A percentile compares a stretch with the other conserved stretches of the same genome.
These are phyloP conservation scores for Naganishia friedmannii DNA, from an alignment of 768 basidiomycete genomes.

Conservation along the genomic window DNA sequence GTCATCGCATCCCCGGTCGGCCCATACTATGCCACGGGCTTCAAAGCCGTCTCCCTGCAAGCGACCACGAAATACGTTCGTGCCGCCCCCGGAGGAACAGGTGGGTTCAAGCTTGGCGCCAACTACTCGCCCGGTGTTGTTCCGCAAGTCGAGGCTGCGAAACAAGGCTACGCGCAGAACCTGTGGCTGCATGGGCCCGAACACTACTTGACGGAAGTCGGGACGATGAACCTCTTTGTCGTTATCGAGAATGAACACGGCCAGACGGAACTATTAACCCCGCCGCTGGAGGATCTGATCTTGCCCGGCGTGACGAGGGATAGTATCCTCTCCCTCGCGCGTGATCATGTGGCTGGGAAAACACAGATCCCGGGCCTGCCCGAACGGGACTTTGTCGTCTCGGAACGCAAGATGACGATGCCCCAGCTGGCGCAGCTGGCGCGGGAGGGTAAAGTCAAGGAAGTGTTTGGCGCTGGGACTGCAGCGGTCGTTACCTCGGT, in stretches of 20 bases:
- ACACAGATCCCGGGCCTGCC: constrained; percentile 55
- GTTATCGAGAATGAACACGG: constrained; percentile 64
- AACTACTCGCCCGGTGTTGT: constrained; percentile 80
- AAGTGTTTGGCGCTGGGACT: constrained; percentile 78
- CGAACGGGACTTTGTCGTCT: constrained; percentile 54
- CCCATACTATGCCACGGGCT: constrained; percentile 58
- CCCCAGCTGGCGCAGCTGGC: constrained; percentile 58
- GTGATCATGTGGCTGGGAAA: constrained; percentile 60
- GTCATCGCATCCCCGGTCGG: constrained; percentile 62
- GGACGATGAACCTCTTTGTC: constrained; percentile 79
- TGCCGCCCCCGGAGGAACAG: constrained; percentile 86
- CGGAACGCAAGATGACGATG: constrained; percentile 65
- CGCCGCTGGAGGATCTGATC: constrained; percentile 85
- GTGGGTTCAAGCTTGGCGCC: constrained; percentile 74
- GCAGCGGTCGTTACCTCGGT: constrained; percentile 57
- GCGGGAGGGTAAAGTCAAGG: constrained; percentile 65
- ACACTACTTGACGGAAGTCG: constrained; percentile 59
- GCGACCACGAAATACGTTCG: constrained; percentile 80
- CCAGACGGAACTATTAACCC: constrained; percentile 71
- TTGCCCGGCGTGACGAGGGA: constrained; percentile 76
- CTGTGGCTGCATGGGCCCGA: constrained; percentile 72
- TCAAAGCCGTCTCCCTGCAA: constrained; percentile 85
- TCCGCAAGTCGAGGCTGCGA: constrained; percentile 65
- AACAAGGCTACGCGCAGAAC: constrained; percentile 71
- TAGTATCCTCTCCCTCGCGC: constrained; percentile 64